Evolutionary conservation across 371 early-diverging fungal genomes (phyloP), one percentile per base, ranked within the genome.

Genomic region (Smittium mucronatum): DNA sequence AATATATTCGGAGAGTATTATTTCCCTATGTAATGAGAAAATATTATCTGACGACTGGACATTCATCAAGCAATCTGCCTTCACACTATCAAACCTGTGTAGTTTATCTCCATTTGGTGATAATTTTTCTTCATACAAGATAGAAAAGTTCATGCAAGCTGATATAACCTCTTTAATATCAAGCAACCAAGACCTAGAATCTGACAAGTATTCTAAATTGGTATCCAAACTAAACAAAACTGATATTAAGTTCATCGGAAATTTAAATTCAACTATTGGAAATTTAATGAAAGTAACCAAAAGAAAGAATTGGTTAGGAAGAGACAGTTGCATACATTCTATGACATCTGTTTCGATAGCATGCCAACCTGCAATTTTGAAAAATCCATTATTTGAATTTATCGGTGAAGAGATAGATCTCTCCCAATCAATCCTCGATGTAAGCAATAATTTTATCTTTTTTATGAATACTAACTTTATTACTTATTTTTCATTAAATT

Each of bases 401-500:
- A n/a, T n/a, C n/a, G n/a, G n/a, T n/a, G n/a, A n/a, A n/a, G n/a
- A n/a, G n/a, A n/a, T n/a, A n/a, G n/a, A n/a, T n/a, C n/a, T n/a
- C n/a, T n/a, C n/a, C n/a, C n/a, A n/a, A n/a, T n/a, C n/a, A n/a
- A n/a, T n/a, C n/a, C n/a, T n/a, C n/a, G n/a, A n/a, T n/a, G n/a
- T n/a, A n/a, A n/a, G n/a, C n/a, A n/a, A n/a, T n/a, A n/a, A n/a
- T n/a, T 59, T 59, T 59, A 28, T n/a, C 2, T 59, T n/a, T n/a
- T 59, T 5, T 26, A 59, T n/a, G 59, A n/a, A 59, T 59, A 59
- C 5, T 59, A 59, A 59, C 11, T 59, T 59, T 59, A 59, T n/a
- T 28, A 15, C 2, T 59, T 59, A 16, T n/a, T 59, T 59, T 59
- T 59, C 5, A 21, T 59, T n/a, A 28, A 16, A 16, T 59, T 59